Percentiles rank a stretch among this genome's conserved stretches.
Conservation (phyloP, 768 basidiomycete genomes). For the Royoungia palumana region DNA sequence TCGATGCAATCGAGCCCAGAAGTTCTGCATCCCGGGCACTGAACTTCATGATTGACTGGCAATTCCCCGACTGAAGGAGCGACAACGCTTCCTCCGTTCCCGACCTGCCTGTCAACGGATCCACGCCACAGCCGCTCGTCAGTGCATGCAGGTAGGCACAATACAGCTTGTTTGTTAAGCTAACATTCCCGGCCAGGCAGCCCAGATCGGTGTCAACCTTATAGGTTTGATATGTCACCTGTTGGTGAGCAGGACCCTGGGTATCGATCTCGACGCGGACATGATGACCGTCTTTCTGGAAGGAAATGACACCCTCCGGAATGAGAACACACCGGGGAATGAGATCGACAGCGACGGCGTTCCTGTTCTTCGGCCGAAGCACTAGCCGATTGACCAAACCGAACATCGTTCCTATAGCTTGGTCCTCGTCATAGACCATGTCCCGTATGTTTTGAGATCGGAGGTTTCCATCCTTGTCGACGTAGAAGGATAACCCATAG, state of each 20-base stretch:
- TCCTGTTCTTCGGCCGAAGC: slow-evolving; percentile 29
- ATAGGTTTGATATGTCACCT: slow-evolving; percentile 25
- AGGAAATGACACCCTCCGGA: slow-evolving; percentile 33
- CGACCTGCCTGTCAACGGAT: slow-evolving; percentile 40
- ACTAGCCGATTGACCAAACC: slow-evolving; percentile 42
- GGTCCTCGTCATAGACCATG: slow-evolving; percentile 41
- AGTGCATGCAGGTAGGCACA: slow-evolving; percentile 43
- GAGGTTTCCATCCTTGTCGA: slow-evolving; percentile 31
- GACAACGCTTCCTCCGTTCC: slow-evolving; percentile 43
- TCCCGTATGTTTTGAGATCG: slow-evolving; percentile 40
- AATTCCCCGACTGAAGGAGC: slow-evolving; percentile 36
- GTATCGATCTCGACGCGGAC: slow-evolving; percentile 16
- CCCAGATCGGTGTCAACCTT: slow-evolving; percentile 30
- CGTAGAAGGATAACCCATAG: slow-evolving; percentile 39
- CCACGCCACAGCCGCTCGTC: slow-evolving; percentile 39
- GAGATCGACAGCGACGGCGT: not conserved
- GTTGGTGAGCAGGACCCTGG: not conserved
- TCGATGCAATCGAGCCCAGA: slow-evolving; percentile 29
- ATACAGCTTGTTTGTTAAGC: slow-evolving; percentile 31
- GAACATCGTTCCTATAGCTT: slow-evolving; percentile 43
- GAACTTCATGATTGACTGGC: slow-evolving; percentile 39
- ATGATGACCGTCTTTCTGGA: slow-evolving; percentile 8
- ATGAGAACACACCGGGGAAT: slow-evolving; percentile 33
- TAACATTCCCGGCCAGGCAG: slow-evolving; percentile 22
- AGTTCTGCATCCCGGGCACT: slow-evolving; percentile 24